Percentiles rank a stretch among this genome's conserved stretches.
Evolutionary conservation across 306 rosid genomes (phyloP).

Genomic region (Amphicarpaea edgeworthii): DNA sequence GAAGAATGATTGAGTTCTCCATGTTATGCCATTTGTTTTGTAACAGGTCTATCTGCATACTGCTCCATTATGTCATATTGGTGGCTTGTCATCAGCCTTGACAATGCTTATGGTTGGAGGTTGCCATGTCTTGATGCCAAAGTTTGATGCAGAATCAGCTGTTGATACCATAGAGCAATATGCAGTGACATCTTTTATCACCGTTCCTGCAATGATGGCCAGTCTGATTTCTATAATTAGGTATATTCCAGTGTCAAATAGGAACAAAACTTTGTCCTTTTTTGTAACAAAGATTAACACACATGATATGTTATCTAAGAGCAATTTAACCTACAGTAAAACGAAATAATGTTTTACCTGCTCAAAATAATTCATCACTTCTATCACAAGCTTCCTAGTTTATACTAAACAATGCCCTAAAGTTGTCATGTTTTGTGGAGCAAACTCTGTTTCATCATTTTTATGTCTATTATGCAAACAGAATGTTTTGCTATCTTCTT

Average conservation of each 20-base stretch:
- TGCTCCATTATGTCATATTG: slow-evolving; percentile 92
- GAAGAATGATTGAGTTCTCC: slow-evolving; percentile 16
- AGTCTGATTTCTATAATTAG: slow-evolving; percentile 63
- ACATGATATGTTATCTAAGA: not conserved
- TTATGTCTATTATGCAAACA: not conserved
- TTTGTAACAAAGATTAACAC: not conserved
- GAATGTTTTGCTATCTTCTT: slow-evolving; percentile 18
- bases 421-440: not conserved
- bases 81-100: slow-evolving; percentile 91
- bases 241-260: slow-evolving; percentile 47
- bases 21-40: slow-evolving; percentile 22
- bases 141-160: slow-evolving; percentile 72
- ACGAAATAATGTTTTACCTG: not conserved
- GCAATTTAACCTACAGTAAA: slow-evolving; percentile 1
- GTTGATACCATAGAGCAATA: slow-evolving; percentile 59
- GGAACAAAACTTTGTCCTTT: not conserved
- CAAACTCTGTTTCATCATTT: not conserved
- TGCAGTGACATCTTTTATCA: slow-evolving; percentile 80
- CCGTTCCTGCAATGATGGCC: slow-evolving; percentile 93
- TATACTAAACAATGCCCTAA: slow-evolving; percentile 8
- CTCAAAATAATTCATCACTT: not conserved
- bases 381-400: not conserved
- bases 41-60: slow-evolving; percentile 84
- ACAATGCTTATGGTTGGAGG: slow-evolving; percentile 86
- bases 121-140: slow-evolving; percentile 80